Evolutionary conservation across 2,329 filamentous ascomycete species (phyloP), one percentile per base, ranked within the genome.

Genomic region (Ilyonectria mors-panacis): DNA sequence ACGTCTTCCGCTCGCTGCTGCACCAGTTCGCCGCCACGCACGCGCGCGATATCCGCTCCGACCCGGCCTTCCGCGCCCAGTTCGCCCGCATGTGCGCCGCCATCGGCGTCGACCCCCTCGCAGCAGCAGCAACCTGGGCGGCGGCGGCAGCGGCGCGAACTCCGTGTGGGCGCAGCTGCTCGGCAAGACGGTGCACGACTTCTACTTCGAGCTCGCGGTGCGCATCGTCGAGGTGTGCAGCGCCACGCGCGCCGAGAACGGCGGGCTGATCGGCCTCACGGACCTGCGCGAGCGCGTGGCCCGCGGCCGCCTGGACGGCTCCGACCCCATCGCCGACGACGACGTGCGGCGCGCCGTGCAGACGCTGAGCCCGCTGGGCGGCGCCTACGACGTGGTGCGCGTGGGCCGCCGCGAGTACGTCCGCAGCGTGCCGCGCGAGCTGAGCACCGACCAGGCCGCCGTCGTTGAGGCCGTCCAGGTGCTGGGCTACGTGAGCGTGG

Each of bases 61-160:
- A 98, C 80, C 96, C 96, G 6, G 92, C 90, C 9, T 99, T 99
- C 81, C 94, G 96, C 68, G 94, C 95, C 37, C 95, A 99, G 82
- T 99, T 99, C 78, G 95, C 96, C 3, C 94, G 95, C 80, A 99
- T 99, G 96, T 99, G 96, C 83, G 91, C 94, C 76, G 94, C 95
- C 69, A 98, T 99, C 73, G 96, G 96, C 55, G 94, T 99, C 13
- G 96, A 99, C 80, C 97, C 96, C 2, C 86, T 99, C 19, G 94
- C 94, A n/a, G n/a, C 33, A 80, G 79, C 69, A 83, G 79, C 80
- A 77, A 75, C 55, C 71, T 71, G 30, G 50, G 66, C 55, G 65
- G 66, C 28, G 81, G 81, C 47, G 84, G 81, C 53, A 82, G 85
- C 70, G 85, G 84, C 6, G 85, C 82, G 1, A 89, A 89, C 19